Percentiles rank a stretch among this genome's conserved stretches.
These are phyloP conservation scores for Aegilops sharonensis DNA, from an alignment of 176 grass and related monocot genomes.

Conservation along the genomic window DNA sequence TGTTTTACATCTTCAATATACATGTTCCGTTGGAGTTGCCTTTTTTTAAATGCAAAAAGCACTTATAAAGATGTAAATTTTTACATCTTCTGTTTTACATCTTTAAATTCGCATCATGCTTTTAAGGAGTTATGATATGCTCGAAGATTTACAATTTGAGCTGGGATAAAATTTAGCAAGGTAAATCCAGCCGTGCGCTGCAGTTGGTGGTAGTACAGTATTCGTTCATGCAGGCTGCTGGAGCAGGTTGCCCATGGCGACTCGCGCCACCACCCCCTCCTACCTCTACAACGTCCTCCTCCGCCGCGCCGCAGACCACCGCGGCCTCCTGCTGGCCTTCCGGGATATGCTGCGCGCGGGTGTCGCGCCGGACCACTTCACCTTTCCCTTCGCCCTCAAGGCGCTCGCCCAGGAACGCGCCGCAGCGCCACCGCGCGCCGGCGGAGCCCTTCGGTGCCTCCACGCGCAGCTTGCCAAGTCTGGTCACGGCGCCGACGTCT, in stretches of 20 bases:
- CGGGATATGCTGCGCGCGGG: conserved; percentile 22
- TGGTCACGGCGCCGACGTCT: conserved; percentile 33
- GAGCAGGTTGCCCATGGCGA: background rate
- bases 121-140: too few species aligned
- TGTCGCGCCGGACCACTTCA: conserved; percentile 39
- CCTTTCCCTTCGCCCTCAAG: conserved; percentile 46
- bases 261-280: background rate
- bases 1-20: too few species aligned
- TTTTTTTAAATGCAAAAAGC: too few species aligned
- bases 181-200: too few species aligned
- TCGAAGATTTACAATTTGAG: too few species aligned
- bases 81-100: too few species aligned
- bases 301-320: background rate
- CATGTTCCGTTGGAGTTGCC: too few species aligned
- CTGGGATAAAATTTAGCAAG: too few species aligned
- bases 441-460: background rate
- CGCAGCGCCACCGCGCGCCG: background rate
- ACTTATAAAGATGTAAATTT: too few species aligned
- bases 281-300: background rate
- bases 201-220: too few species aligned
- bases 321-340: conserved; percentile 12
- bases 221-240: too few species aligned
- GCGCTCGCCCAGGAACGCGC: background rate
- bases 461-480: conserved; percentile 33
- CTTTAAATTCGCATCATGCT: too few species aligned